Evolutionary conservation across 2,329 filamentous ascomycete genomes (phyloP).

Genomic region (Botrytis aclada): DNA sequence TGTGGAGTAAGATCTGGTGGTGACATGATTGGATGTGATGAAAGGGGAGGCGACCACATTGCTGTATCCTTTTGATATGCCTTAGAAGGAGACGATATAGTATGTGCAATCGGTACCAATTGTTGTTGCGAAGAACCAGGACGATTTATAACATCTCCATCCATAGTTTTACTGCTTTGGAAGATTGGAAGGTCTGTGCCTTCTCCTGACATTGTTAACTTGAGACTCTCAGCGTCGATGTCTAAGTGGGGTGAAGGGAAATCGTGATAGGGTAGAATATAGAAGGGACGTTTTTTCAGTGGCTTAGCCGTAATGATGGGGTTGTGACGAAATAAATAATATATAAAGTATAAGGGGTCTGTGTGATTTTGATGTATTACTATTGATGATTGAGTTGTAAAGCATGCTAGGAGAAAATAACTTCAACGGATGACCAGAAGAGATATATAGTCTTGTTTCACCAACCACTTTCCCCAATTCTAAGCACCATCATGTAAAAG

Average conservation of each 20-base stretch:
- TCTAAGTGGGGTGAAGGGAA: conserved; percentile 4
- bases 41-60: conserved; percentile 15
- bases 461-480: conserved; percentile 9
- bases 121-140: conserved; percentile 9
- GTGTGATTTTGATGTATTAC: conserved; percentile 9
- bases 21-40: conserved; percentile 17
- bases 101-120: background rate
- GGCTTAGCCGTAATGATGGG: background rate
- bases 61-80: conserved; percentile 6
- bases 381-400: conserved; percentile 2
- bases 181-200: conserved; percentile 8
- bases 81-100: background rate
- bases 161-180: background rate
- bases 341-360: background rate
- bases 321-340: background rate
- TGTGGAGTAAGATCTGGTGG: background rate
- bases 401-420: background rate
- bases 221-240: conserved; percentile 6
- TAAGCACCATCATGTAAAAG: background rate
- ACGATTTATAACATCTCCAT: background rate
- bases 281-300: conserved; percentile 3
- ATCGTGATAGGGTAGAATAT: conserved; percentile 5
- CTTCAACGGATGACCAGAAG: background rate
- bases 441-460: conserved; percentile 17
- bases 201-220: conserved; percentile 9